A percentile compares a stretch with the other conserved stretches of the same genome.
phyloP scores from a whole-genome alignment of 108 stramenopile species.

The Pseudonitzschia multiseries region DNA sequence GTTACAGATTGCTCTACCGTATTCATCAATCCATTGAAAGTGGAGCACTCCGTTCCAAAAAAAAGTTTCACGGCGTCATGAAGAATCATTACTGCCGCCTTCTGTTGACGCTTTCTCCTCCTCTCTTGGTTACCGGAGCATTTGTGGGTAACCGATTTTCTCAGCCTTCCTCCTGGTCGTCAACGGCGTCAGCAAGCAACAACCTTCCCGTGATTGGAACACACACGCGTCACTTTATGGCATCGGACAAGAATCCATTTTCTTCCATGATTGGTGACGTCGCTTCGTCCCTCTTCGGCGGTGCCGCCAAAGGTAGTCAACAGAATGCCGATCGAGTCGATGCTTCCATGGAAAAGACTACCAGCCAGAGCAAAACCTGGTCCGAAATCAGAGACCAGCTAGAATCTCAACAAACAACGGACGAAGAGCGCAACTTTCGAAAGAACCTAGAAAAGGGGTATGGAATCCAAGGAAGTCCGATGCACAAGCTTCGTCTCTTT shows the following conservation, averaged over 20 bases:
- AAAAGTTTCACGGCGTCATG: slow-evolving; percentile 4
- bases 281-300: slow-evolving; percentile 20
- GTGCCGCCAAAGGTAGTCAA: neutral
- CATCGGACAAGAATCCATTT: slow-evolving; percentile 31
- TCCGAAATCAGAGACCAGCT: slow-evolving; percentile 47
- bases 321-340: slow-evolving; percentile 10
- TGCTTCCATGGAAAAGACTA: neutral
- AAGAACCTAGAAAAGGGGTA: slow-evolving; percentile 55
- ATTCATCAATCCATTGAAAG: too few species aligned
- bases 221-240: neutral
- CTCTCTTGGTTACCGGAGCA: slow-evolving; percentile 2
- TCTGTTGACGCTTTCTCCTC: neutral
- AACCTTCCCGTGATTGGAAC: slow-evolving; percentile 2
- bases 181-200: neutral
- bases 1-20: too few species aligned
- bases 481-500: slow-evolving; percentile 78
- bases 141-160: slow-evolving; percentile 14
- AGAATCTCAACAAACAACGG: slow-evolving; percentile 44
- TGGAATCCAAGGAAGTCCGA: slow-evolving; percentile 59
- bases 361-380: slow-evolving; percentile 24
- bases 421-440: slow-evolving; percentile 67
- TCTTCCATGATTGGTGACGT: slow-evolving; percentile 31
- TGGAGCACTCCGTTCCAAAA: too few species aligned
- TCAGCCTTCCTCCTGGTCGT: neutral
- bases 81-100: slow-evolving; percentile 9